A percentile compares a stretch with the other conserved stretches of the same genome.
phyloP scores from a whole-genome alignment of 2,329 filamentous ascomycete species.

The Sclerotinia trifoliorum region DNA sequence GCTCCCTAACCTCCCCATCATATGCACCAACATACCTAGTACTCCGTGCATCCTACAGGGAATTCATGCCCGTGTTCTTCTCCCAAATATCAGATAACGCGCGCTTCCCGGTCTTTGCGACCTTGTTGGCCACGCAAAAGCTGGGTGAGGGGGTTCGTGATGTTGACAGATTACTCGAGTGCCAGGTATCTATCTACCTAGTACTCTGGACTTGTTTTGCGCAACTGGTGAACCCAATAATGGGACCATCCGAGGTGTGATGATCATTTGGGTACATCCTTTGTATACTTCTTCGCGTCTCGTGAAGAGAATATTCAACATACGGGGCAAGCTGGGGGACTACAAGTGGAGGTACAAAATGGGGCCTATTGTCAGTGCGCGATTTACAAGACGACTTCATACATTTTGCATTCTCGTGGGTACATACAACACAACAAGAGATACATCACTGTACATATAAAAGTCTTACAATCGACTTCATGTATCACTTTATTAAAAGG shows the following conservation, averaged over 20 bases:
- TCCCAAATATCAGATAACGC: constrained; percentile 17
- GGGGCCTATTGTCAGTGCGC: not conserved
- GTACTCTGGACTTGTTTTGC: too few relatives aligned
- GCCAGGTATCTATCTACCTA: not conserved
- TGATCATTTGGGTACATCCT: not conserved
- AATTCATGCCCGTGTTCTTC: not conserved
- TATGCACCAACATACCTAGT: not conserved
- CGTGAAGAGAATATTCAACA: not conserved
- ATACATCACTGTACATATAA: not conserved
- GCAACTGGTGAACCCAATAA: not conserved
- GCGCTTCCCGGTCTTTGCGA: constrained; percentile 11
- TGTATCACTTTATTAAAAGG: not conserved
- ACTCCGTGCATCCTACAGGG: not conserved
- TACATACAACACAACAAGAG: not conserved
- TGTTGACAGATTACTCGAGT: not conserved
- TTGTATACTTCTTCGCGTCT: not conserved
- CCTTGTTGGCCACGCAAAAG: not conserved
- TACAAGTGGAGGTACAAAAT: constrained; percentile 1
- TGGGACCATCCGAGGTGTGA: not conserved
- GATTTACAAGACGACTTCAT: not conserved
- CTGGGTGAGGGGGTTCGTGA: not conserved
- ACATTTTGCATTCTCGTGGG: constrained; percentile 8
- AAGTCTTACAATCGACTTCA: not conserved
- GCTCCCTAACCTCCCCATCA: not conserved
- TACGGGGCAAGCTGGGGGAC: not conserved